These are phyloP conservation scores for Populus trichocarpa DNA, from an alignment of 441 rosid genomes.

Conservation along the genomic window DNA sequence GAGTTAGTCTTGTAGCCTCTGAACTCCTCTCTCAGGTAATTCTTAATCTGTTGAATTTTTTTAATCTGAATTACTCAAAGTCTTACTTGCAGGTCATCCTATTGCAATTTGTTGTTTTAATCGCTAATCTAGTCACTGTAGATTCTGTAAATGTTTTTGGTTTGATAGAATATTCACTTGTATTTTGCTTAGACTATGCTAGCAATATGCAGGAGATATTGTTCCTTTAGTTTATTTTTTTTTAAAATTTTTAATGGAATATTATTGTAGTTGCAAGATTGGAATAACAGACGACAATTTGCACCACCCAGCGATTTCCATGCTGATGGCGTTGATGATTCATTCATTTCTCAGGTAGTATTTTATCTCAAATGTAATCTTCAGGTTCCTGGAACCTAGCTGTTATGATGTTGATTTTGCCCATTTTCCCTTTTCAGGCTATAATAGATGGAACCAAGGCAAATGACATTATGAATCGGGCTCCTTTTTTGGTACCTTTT, in stretches of 20 bases:
- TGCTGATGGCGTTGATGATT: slow-evolving; percentile 88
- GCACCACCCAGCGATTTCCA: slow-evolving; percentile 83
- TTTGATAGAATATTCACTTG: background rate
- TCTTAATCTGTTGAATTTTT: slow-evolving; percentile 2
- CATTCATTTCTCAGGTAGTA: slow-evolving; percentile 88
- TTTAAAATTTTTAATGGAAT: slow-evolving; percentile 17
- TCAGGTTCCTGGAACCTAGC: slow-evolving; percentile 2
- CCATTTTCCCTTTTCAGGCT: slow-evolving; percentile 54
- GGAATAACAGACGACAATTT: slow-evolving; percentile 90
- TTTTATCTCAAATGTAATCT: slow-evolving; percentile 21
- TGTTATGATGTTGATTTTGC: slow-evolving; percentile 20
- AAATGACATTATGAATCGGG: slow-evolving; percentile 86
- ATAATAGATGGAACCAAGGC: slow-evolving; percentile 83
- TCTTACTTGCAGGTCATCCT: background rate
- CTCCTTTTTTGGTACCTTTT: slow-evolving; percentile 96
- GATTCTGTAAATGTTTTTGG: background rate
- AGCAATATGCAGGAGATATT: slow-evolving; percentile 12
- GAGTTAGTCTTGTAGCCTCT: slow-evolving; percentile 74
- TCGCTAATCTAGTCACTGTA: background rate
- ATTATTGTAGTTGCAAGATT: slow-evolving; percentile 80
- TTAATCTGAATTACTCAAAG: slow-evolving; percentile 8
- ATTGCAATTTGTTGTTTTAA: background rate
- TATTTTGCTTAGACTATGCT: slow-evolving; percentile 2
- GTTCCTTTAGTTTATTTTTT: background rate
- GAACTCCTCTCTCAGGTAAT: slow-evolving; percentile 96